phyloP scores from a whole-genome alignment of 257 asterid genomes.

The Primulina eburnea region DNA sequence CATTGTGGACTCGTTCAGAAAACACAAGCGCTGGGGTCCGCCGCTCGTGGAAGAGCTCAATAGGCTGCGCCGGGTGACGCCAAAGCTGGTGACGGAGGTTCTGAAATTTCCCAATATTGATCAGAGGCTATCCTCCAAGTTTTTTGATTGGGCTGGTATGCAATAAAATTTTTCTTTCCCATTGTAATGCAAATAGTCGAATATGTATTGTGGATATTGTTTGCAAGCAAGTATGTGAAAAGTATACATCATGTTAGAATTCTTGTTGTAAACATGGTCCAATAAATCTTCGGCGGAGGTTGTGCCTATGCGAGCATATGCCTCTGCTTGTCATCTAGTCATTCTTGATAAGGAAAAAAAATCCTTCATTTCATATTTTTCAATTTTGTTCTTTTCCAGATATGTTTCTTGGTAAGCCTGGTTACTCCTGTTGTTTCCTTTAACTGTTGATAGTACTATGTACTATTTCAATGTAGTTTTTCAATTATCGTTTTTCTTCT shows the following conservation, averaged over 20 bases:
- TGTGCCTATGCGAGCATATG: too few species aligned
- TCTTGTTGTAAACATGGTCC: not conserved
- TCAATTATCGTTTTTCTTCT: not conserved
- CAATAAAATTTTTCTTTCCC: not conserved
- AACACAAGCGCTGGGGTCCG: conserved; percentile 70
- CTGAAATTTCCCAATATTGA: conserved; percentile 73
- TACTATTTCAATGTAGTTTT: not conserved
- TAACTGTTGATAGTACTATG: not conserved
- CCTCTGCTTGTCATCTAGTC: too few species aligned
- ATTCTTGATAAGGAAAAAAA: too few species aligned
- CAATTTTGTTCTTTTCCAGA: too few species aligned
- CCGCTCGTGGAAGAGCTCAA: conserved; percentile 65
- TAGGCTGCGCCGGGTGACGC: conserved; percentile 83
- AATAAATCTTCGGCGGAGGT: too few species aligned
- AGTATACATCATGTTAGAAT: not conserved
- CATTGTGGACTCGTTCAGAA: conserved; percentile 74
- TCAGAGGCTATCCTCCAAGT: conserved; percentile 74
- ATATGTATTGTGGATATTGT: not conserved
- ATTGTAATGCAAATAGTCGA: not conserved
- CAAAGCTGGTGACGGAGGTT: conserved; percentile 80
- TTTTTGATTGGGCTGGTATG: conserved; percentile 96
- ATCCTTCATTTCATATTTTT: too few species aligned
- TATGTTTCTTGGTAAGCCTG: too few species aligned
- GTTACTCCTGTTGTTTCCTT: too few species aligned
- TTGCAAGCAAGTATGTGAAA: not conserved